These are phyloP conservation scores for Dryas drummondii DNA, from an alignment of 306 rosid genomes.

Conservation along the genomic window DNA sequence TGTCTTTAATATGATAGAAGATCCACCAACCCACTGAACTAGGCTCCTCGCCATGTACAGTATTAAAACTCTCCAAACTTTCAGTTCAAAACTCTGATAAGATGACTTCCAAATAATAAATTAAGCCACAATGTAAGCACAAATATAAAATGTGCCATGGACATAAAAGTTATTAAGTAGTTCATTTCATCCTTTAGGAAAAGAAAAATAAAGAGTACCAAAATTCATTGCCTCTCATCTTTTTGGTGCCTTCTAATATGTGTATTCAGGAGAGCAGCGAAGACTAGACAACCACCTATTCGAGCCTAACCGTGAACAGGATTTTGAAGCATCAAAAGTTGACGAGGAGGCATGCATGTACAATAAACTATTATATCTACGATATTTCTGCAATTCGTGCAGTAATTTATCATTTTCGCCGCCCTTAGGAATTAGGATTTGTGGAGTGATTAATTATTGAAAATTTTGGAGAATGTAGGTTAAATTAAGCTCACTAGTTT, in stretches of 20 bases:
- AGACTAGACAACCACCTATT: constrained; percentile 63
- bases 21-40: neutral
- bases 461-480: constrained; percentile 15
- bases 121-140: neutral
- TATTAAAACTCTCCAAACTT: too few relatives aligned
- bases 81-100: too few relatives aligned
- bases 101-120: neutral
- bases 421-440: constrained; percentile 19
- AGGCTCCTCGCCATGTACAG: neutral
- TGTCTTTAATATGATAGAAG: neutral
- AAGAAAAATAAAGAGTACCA: neutral
- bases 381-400: constrained; percentile 20
- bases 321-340: constrained; percentile 35
- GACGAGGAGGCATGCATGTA: constrained; percentile 35
- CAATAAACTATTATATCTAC: constrained; percentile 28
- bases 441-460: constrained; percentile 33
- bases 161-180: neutral
- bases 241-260: constrained; percentile 17
- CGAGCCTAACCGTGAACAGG: constrained; percentile 38
- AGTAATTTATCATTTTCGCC: constrained; percentile 26
- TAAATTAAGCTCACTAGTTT: constrained; percentile 18
- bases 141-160: constrained; percentile 12
- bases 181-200: neutral
- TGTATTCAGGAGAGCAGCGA: constrained; percentile 72
- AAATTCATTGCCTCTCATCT: neutral